Conservation (phyloP, 2,329 filamentous ascomycete genomes). For the Phyllachora maydis region DNA sequence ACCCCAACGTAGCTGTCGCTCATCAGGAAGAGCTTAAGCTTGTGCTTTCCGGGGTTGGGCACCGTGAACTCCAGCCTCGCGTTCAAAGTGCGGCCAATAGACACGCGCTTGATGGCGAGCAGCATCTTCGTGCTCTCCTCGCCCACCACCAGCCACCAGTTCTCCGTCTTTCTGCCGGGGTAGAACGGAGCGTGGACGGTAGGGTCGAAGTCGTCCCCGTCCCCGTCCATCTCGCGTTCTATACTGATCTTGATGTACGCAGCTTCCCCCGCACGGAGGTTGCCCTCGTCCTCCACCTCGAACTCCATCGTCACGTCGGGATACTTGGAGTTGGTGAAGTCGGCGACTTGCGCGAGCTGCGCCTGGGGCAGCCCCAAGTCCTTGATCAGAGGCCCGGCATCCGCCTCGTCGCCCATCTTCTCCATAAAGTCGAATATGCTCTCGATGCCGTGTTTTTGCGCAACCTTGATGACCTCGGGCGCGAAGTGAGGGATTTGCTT, state of each 20-base stretch:
- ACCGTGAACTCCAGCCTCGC: slow-evolving; percentile 77
- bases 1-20: slow-evolving; percentile 94
- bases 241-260: slow-evolving; percentile 71
- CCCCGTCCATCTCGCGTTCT: slow-evolving; percentile 51
- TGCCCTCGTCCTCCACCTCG: slow-evolving; percentile 61
- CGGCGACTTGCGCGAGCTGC: slow-evolving; percentile 74
- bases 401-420: slow-evolving; percentile 76
- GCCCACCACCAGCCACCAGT: slow-evolving; percentile 95
- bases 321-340: slow-evolving; percentile 92
- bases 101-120: slow-evolving; percentile 85
- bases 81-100: slow-evolving; percentile 59
- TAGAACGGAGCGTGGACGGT: slow-evolving; percentile 93
- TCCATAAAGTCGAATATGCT: slow-evolving; percentile 98
- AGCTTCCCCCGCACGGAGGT: slow-evolving; percentile 60
- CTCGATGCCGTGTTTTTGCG: slow-evolving; percentile 58
- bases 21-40: slow-evolving; percentile 85
- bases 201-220: slow-evolving; percentile 33
- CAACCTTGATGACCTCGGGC: slow-evolving; percentile 62
- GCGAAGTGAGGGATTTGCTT: slow-evolving; percentile 97
- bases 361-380: slow-evolving; percentile 58
- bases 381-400: slow-evolving; percentile 60
- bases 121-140: slow-evolving; percentile 78
- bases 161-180: slow-evolving; percentile 79
- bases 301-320: slow-evolving; percentile 88
- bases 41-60: slow-evolving; percentile 63